Base-by-base conservation (phyloP, 768 basidiomycete species). In the Xerocomellus chrysenteron region DNA sequence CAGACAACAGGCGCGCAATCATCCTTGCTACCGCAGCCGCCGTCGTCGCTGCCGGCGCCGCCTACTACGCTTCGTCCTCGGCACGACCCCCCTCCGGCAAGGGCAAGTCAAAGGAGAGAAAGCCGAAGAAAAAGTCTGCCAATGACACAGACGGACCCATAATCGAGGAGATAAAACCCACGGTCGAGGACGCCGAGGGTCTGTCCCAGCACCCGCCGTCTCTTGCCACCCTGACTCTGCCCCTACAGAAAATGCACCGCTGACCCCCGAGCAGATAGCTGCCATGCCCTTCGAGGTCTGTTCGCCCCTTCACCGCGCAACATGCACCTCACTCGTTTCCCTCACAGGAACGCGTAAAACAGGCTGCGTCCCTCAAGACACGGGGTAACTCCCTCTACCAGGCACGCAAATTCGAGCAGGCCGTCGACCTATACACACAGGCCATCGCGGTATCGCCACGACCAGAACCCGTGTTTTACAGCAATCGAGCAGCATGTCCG, bases 401-500 rank as follows among this genome's bases (percentile, higher is more conserved):
- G 63, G 73, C 74, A 43, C 82, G 80, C 61, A 81, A 81, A 63
- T 90, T 84, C 62, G 68, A 73, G 7, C 73, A 76, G 43, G 90
- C 90, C 11, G 80, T 79, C 28, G 78, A 83, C 24, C 75, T 82
- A 53, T 92, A 92, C 75, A 88, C 88, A 12, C 82, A 81, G 55
- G 90, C 90, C 37, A 91, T 92, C 59, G 77, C 81, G 45, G 78
- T 89, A 19, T 78, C 90, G 5, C 86, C 90, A 9, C 86, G 84
- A 69, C 84, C 87, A 8, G 93, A 96, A 66, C 87, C 97, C 30
- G 92, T 98, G 33, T 99, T 88, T 76, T 98, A 86, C 82, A 92
- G 91, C 74, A 99, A 99, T 74, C 87, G 97, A 50, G 97, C 96
- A 40, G 97, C 97, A 58, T 98, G 96, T 93, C 56, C 54, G 87